Evolutionary conservation across 2,329 filamentous ascomycete species (phyloP), one percentile per base, ranked within the genome.

Genomic region (Fusarium nodosum): DNA sequence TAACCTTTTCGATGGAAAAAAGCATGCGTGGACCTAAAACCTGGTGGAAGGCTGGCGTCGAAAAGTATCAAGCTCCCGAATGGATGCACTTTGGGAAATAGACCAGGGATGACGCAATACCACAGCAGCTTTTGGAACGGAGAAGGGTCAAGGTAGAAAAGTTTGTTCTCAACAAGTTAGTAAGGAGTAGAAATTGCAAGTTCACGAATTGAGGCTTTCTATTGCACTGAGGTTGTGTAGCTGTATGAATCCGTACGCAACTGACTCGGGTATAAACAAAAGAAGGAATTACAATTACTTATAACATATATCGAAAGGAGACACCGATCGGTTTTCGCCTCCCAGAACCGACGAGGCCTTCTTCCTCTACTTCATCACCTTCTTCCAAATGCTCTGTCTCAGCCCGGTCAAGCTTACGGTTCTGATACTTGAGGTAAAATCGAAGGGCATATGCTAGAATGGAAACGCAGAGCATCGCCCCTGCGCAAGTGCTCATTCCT

Each of bases 401-500:
- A 34, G 73, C 75, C 38, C 60, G 60, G 54, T 85, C 83, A 61
- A 84, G 75, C 60, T 70, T 79, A 18, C 77, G 69, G 72, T 92
- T 92, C 74, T 82, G 79, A 55, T 83, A 76, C 46, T 76, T 76
- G 36, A 92, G 74, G 31, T 88, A 82, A n/a, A 82, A 60, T 56
- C 90, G 83, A 77, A 92, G 77, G 12, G 79, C 73, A 33, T 83
- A 66, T 0, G 88, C 88, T 61, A 92, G 73, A 0, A 83, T 60
- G 3, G 87, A 88, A 7, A 92, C 90, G 2, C 81, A 77, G 5
- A 85, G 67, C 90, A 93, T 91, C 60, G 89, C 89, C 12, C 77
- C 81, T 0, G 88, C 87, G 71, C 90, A 92, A 2, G 85, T 81
- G 31, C 79, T 80, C 88, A 92, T 92, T 4, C 90, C 90, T 2